Base-by-base conservation (phyloP, 495 filamentous ascomycete genomes). In the Penicillium verhagenii region DNA sequence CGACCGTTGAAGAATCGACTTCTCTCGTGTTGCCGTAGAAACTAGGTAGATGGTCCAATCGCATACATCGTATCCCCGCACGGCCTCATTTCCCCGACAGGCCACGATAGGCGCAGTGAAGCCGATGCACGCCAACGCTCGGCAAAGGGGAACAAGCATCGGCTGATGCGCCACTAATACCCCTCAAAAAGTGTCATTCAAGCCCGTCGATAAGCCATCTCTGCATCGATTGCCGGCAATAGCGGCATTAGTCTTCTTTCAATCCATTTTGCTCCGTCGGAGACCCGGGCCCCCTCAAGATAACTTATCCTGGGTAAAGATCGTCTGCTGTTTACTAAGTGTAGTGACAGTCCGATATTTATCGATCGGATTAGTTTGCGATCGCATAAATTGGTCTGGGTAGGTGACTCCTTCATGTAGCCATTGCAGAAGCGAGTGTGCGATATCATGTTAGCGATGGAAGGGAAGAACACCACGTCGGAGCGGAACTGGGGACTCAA, bases 151-250 rank as follows among this genome's bases (percentile, higher is more conserved):
- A 43, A 43, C 39, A 43, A 43, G 39, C 39, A 24, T 43, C 39
- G 39, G 39, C 39, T 43, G 39, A 24, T 43, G 39, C 39, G 39
- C 39, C 39, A 43, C 39, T 43, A 14, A 24, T 43, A 43, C 39
- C 39, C 39, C 39, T 43, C 9, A 43, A 43, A n/a, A 21, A 11
- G 39, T 13, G 18, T 23, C 19, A 43, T 8, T 20, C 13, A 11
- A 23, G 19, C 8, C 8, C 10, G 8, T 23, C 2, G 11, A 43
- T 21, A 21, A 21, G 19, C 4, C 2, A 21, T 13, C 13, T 43
- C 39, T 43, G 6, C 39, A 23, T 43, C 10, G 23, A 43, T 23
- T 14, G 33, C 39, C 39, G 39, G 19, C 7, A 6, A 18, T 6
- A 10, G 9, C 31, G 31, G 31, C 13, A 28, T n/a, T 16, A 16